Evolutionary conservation across 805 yeast species (phyloP).

Genomic region (Metschnikowia bowlesiae): DNA sequence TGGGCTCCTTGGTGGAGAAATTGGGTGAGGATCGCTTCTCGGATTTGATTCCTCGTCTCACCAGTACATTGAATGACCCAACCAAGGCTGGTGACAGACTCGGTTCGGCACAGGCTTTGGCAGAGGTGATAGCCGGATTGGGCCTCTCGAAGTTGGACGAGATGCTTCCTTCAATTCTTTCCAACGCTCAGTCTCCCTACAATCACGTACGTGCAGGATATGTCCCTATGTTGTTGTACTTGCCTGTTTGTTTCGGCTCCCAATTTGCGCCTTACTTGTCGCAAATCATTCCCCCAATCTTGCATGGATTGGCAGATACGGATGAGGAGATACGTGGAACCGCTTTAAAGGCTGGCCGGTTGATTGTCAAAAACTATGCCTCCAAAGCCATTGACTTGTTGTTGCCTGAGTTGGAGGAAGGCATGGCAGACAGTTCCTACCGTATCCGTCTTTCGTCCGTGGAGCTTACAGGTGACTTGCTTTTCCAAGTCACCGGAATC

Average conservation of each 20-base stretch:
- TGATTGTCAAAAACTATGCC: constrained; percentile 88
- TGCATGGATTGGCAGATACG: constrained; percentile 84
- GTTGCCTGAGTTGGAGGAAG: constrained; percentile 89
- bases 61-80: constrained; percentile 74
- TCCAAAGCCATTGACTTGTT: constrained; percentile 87
- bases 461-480: constrained; percentile 89
- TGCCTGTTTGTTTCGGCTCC: constrained; percentile 92
- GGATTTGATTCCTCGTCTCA: constrained; percentile 73
- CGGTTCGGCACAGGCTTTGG: constrained; percentile 95
- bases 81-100: constrained; percentile 81
- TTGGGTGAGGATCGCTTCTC: constrained; percentile 97
- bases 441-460: constrained; percentile 92
- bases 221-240: constrained; percentile 80
- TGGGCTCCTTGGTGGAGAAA: constrained; percentile 94
- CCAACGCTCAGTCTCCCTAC: constrained; percentile 64
- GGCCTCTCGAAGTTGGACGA: constrained; percentile 88
- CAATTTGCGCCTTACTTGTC: constrained; percentile 87
- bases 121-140: constrained; percentile 90
- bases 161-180: constrained; percentile 72
- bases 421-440: constrained; percentile 74
- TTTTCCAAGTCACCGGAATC: constrained; percentile 91
- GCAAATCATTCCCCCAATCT: constrained; percentile 84
- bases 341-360: constrained; percentile 87
- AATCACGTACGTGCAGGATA: constrained; percentile 82
- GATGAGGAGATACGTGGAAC: constrained; percentile 85